These are phyloP conservation scores for Cyclospora cayetanensis DNA, from an alignment of 169 alveolate species.

Conservation along the genomic window DNA sequence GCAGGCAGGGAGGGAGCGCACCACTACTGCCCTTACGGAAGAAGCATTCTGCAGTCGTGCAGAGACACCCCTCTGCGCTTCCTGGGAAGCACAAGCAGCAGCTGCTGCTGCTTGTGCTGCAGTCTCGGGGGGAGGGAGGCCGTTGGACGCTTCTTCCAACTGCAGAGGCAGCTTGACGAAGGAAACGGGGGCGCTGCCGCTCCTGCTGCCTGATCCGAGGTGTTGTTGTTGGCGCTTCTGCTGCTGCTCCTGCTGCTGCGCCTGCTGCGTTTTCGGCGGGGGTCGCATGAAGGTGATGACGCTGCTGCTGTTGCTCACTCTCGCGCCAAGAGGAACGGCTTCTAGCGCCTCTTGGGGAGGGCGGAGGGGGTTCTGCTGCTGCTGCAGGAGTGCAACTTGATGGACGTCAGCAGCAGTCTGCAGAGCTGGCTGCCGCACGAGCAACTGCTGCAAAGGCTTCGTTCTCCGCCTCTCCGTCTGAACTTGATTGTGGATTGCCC, in stretches of 20 bases:
- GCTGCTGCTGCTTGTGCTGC: neutral
- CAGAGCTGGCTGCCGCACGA: neutral
- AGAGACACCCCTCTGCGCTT: neutral
- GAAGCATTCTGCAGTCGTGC: neutral
- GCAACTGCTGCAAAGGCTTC: neutral
- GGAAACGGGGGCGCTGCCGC: constrained; percentile 4
- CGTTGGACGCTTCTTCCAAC: too few species aligned
- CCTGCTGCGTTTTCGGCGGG: neutral
- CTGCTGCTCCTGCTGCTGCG: neutral
- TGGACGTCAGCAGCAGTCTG: neutral
- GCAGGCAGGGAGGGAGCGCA: neutral
- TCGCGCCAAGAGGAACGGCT: neutral
- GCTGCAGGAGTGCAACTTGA: too few species aligned
- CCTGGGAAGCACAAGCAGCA: neutral
- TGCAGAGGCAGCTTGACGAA: neutral
- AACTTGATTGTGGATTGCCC: constrained; percentile 51
- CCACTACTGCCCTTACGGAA: neutral
- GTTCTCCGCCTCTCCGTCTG: neutral
- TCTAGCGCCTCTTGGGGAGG: neutral
- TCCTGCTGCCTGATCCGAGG: neutral
- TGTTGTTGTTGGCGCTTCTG: neutral
- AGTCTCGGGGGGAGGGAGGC: too few species aligned
- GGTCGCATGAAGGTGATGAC: neutral
- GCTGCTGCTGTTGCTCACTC: constrained; percentile 29
- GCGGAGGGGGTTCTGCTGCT: neutral